Evolutionary conservation across 257 asterid species (phyloP), one percentile per base, ranked within the genome.

Genomic region (Gentiana macrophylla): DNA sequence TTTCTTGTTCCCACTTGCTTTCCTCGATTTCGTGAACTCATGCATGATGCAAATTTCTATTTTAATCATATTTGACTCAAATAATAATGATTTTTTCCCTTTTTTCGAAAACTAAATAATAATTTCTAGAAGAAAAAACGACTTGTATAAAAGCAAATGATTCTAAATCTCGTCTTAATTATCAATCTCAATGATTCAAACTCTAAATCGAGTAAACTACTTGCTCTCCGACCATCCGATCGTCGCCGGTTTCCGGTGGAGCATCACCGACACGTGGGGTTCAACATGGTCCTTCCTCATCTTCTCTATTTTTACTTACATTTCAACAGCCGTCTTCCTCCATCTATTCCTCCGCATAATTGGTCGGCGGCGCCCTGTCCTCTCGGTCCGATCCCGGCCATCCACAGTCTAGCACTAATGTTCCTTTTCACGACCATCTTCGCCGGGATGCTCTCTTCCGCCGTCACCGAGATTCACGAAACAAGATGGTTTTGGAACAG

Each of bases 271-370:
- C 3, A 32, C 74, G 36, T 87, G 86, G 85, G 85, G 76, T 12
- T 64, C 93, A 10, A 84, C 94, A 3, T 87, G 96, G 96, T 62
- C 68, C 4, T 87, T 87, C 69, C 88, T 87, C 12, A 57, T 82
- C 67, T 35, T 79, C 60, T 73, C 93, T 53, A 80, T 87, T 62
- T 24, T 84, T 61, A 15, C 73, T 55, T 82, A 82, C 74, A 56
- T 84, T 1, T 8, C 71, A 56, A 38, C 67, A 63, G 54, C 96
- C 67, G 13, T 60, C 76, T 9, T 63, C 56, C 84, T 84, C 69
- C 87, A 82, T 77, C 33, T 70, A 9, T 57, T 80, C 78, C 84
- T 86, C 77, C 76, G 53, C 73, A 68, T 84, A 63, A 3, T 60
- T 64, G 63, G 80, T 62, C 82, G 91, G 59, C 66, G 56, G 8